Evolutionary conservation across 78 protist species (phyloP).

Genomic region (Emiliania huxleyi): DNA sequence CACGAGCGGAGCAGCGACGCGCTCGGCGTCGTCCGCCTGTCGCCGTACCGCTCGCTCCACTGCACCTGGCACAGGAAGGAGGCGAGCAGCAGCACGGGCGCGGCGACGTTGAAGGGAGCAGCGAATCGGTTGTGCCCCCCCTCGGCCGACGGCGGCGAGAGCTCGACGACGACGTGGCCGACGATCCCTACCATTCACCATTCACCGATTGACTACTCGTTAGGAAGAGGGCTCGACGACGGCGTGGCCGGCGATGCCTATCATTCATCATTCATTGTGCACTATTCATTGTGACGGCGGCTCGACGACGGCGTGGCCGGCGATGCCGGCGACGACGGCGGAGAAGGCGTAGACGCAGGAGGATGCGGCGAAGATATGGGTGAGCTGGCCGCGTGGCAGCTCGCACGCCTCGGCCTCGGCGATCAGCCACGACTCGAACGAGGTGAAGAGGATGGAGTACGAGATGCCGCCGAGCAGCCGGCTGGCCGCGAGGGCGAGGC

Average conservation of each 20-base stretch:
- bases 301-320: background rate
- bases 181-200: too few species aligned
- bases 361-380: background rate
- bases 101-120: conserved; percentile 78
- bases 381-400: background rate
- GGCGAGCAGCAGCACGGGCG: background rate
- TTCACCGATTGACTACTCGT: too few species aligned
- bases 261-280: too few species aligned
- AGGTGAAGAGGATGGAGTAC: conserved; percentile 84
- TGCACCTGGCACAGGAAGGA: background rate
- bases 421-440: conserved; percentile 95
- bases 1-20: background rate
- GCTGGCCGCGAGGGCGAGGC: too few species aligned
- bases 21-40: background rate
- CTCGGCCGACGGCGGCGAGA: too few species aligned
- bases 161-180: too few species aligned
- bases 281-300: too few species aligned
- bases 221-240: background rate
- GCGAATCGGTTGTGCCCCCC: conserved; percentile 52
- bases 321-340: conserved; percentile 13
- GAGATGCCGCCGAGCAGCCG: conserved; percentile 91
- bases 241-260: background rate
- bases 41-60: conserved; percentile 87
- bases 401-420: conserved; percentile 10
- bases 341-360: background rate